These are phyloP conservation scores for Dioszegia aurantiaca DNA, from an alignment of 768 basidiomycete species.

Conservation along the genomic window DNA sequence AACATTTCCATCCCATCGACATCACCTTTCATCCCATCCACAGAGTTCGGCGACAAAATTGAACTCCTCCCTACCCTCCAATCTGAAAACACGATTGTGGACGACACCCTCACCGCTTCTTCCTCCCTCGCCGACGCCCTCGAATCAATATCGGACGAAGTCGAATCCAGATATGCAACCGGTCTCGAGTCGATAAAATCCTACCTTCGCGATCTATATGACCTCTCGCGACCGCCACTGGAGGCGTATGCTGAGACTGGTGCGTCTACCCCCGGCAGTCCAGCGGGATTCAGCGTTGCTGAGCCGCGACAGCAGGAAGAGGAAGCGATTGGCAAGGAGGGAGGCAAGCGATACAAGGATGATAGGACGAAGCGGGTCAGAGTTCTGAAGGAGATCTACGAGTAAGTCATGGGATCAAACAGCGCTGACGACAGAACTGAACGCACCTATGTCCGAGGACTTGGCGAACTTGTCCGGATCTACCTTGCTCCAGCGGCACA, in stretches of 20 bases:
- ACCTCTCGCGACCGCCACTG: slow-evolving; percentile 72
- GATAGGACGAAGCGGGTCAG: slow-evolving; percentile 79
- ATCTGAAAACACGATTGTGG: slow-evolving; percentile 22
- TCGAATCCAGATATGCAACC: slow-evolving; percentile 35
- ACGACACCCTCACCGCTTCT: slow-evolving; percentile 14
- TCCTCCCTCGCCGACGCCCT: slow-evolving; percentile 3
- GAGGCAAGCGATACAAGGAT: slow-evolving; percentile 75
- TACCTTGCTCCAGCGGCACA: slow-evolving; percentile 83
- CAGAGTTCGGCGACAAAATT: neutral
- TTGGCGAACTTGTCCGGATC: slow-evolving; percentile 89
- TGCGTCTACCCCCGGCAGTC: neutral
- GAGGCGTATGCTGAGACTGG: slow-evolving; percentile 44
- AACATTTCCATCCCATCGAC: slow-evolving; percentile 66
- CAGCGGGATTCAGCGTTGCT: neutral
- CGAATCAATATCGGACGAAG: slow-evolving; percentile 10
- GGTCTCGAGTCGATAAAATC: slow-evolving; percentile 91
- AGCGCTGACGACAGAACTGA: slow-evolving; percentile 66
- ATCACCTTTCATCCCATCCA: slow-evolving; percentile 60
- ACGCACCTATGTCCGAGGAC: slow-evolving; percentile 86
- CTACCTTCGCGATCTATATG: slow-evolving; percentile 92
- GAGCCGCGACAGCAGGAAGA: neutral
- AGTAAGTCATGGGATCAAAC: slow-evolving; percentile 59
- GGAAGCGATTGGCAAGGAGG: slow-evolving; percentile 11
- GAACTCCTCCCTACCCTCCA: slow-evolving; percentile 7
- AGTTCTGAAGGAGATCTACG: slow-evolving; percentile 84